Base-by-base conservation (phyloP, 306 rosid genomes). In the Trifolium subterraneum region DNA sequence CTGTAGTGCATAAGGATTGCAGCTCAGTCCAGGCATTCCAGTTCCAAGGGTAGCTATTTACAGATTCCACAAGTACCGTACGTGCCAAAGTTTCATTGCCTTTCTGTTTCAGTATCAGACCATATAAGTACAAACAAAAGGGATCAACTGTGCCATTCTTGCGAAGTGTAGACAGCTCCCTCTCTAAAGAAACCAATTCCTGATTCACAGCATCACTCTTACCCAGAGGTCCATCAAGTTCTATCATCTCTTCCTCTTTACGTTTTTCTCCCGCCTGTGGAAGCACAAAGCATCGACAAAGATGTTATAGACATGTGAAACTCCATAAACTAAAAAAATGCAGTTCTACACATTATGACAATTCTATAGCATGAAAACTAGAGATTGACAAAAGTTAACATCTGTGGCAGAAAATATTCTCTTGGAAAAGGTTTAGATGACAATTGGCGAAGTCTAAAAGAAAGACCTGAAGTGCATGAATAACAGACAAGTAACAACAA, bases 21-120 rank as follows among this genome's bases (percentile, higher is more conserved):
- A 95, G 81, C 82, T 95, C 97, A 12, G 93, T 85, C 98, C 99
- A 95, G 50, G 96, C 99, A 87, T 73, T 90, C 99, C 99, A 95
- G 79, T 95, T 95, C 99, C 99, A 95, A 51, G 99, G 99, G 80
- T 92, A 92, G 84, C 76, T 92, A 78, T 95, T 92, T 81, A 95
- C 93, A 36, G 98, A 95, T 68, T 95, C 99, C 75, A 85, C 87
- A 77, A 95, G 96, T 81, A 89, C 92, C 13, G 92, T 84, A 41
- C 93, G 90, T 39, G 98, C 96, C 76, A 86, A 86, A 80, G 66
- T 88, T 77, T 92, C 92, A 27, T 71, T 90, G 67, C 98, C 98
- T 82, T 88, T 95, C 74, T 88, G 93, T 81, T 92, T 95, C 60
- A 95, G 98, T 70, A 95, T 93, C 65, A 90, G 86, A 55, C 98